Base-by-base conservation (phyloP, 768 basidiomycete genomes). In the Hortiboletus campestris region DNA sequence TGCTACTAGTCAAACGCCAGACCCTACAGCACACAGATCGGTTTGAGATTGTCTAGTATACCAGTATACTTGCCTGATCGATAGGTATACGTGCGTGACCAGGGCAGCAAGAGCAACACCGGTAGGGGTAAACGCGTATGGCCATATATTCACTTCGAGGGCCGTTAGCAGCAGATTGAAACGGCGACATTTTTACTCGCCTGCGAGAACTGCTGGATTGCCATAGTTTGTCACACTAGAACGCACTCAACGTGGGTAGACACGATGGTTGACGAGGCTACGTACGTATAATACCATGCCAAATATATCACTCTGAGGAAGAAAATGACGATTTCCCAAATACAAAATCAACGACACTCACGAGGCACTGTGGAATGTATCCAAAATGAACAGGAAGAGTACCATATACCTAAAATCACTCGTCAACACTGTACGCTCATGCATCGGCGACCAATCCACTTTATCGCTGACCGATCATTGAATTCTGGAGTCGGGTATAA, bases 1-100 rank as follows among this genome's bases (percentile, higher is more conserved):
- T 52, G 43, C 50, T 66, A 2, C n/a, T 10, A 6, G 58, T 62
- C 36, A 67, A 48, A 19, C 60, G 42, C 56, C 52, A 58, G 19
- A 67, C 60, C 48, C 65, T 66, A 20, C 12, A 13, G 19, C 8
- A 29, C 4, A 14, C 8, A 46, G 13, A 13, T 38, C 17, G 44
- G 32, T 22, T 25, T 19, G 31, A 8, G 34, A 19, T 31, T 1
- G 9, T 72, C 4, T 74, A 13, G 31, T 11, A 16, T 7, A 17
- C 14, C 36, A 14, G 7, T 19, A 49, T 25, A 55, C 74, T 20
- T 48, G 75, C 80, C 80, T 76, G 59, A 77, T 69, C 1, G 70
- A 75, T 28, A 82, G 68, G 67, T 80, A 82, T 35, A 67, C 51
- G 57, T 84, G 82, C 1, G 81, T 80, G 17, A 80, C 69, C 32